Percentiles rank a stretch among this genome's conserved stretches.
Conservation (phyloP, 2,329 filamentous ascomycete species). For the Trichoderma citrinoviride region DNA sequence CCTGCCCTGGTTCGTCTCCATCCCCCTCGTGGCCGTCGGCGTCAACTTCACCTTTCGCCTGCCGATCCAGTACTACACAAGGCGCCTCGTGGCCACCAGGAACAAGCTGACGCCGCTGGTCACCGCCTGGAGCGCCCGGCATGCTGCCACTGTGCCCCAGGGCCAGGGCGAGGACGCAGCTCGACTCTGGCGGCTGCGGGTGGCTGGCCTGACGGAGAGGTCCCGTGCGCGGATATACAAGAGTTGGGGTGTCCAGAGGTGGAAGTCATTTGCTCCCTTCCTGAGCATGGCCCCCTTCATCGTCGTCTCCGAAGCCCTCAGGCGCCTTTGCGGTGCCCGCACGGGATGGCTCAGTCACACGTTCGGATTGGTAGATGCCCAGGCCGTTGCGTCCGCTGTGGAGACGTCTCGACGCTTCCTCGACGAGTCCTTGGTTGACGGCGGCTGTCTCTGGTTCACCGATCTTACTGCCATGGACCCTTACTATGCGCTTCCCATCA, state of each 20-base stretch:
- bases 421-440: conserved; percentile 45
- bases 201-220: conserved; percentile 29
- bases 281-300: conserved; percentile 50
- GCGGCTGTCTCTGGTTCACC: conserved; percentile 55
- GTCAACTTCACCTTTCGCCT: conserved; percentile 47
- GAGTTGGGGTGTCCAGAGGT: conserved; percentile 45
- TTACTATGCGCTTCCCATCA: conserved; percentile 46
- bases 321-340: conserved; percentile 43
- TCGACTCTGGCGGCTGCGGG: conserved; percentile 28
- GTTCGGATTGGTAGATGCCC: conserved; percentile 31
- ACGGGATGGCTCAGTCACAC: conserved; percentile 33
- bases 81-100: conserved; percentile 33
- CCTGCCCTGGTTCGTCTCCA: conserved; percentile 53
- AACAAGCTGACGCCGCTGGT: conserved; percentile 33
- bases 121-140: conserved; percentile 34
- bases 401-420: conserved; percentile 30
- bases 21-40: conserved; percentile 50
- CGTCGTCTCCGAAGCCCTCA: conserved; percentile 48
- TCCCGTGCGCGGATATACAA: conserved; percentile 37
- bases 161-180: conserved; percentile 22
- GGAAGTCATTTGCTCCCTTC: conserved; percentile 44
- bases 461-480: conserved; percentile 54
- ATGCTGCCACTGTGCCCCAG: conserved; percentile 22
- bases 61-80: conserved; percentile 46
- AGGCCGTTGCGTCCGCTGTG: conserved; percentile 27